Evolutionary conservation across 192 early-diverging fungal species (phyloP).

Genomic region (Entrophospora sp.): DNA sequence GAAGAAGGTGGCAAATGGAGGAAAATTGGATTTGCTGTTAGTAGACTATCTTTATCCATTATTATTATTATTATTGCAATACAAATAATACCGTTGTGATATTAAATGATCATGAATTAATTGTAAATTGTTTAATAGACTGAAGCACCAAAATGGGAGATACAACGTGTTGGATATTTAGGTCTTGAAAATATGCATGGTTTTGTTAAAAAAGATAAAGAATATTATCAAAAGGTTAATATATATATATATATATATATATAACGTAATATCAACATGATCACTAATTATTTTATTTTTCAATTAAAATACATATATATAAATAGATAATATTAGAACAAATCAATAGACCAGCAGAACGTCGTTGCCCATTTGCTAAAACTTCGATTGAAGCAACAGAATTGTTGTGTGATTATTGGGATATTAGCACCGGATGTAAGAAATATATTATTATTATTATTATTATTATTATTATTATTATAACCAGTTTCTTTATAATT

Average conservation of each 20-base stretch:
- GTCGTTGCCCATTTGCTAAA: slow-evolving; percentile 51
- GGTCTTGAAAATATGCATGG: slow-evolving; percentile 53
- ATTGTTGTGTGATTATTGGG: slow-evolving; percentile 60
- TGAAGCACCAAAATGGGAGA: slow-evolving; percentile 50
- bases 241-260: no score
- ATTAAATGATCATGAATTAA: no score
- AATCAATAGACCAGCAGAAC: slow-evolving; percentile 31
- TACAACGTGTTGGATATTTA: slow-evolving; percentile 51
- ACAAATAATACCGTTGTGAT: no score
- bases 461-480: neutral
- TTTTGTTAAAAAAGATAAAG: slow-evolving; percentile 40
- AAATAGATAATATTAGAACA: slow-evolving; percentile 39
- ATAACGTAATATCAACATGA: no score
- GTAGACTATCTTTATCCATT: neutral
- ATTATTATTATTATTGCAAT: neutral
- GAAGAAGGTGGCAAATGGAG: slow-evolving; percentile 48
- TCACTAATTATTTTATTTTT: no score
- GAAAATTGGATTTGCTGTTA: slow-evolving; percentile 58
- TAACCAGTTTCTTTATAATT: no score
- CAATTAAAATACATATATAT: no score
- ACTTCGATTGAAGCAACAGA: slow-evolving; percentile 57
- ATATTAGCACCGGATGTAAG: slow-evolving; percentile 57
- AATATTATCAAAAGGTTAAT: slow-evolving; percentile 37
- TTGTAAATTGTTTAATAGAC: slow-evolving; percentile 31
- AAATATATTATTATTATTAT: neutral